These are phyloP conservation scores for Avena eriantha DNA, from an alignment of 176 grass and related monocot genomes.

Conservation along the genomic window DNA sequence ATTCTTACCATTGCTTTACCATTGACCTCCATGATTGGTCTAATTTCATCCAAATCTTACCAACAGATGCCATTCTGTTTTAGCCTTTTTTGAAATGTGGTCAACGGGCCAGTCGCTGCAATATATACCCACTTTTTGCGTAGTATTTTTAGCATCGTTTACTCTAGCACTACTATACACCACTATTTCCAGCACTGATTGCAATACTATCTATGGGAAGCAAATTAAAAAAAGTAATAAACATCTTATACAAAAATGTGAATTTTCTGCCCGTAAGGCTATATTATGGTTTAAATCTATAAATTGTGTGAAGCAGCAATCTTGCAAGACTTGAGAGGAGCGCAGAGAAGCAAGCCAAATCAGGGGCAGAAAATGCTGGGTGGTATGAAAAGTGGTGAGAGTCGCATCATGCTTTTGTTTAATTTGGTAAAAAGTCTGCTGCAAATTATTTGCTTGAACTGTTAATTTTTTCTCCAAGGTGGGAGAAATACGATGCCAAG, in stretches of 20 bases:
- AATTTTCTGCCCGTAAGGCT: neutral
- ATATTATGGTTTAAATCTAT: slow-evolving; percentile 20
- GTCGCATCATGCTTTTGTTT: slow-evolving; percentile 17
- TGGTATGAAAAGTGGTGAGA: slow-evolving; percentile 99
- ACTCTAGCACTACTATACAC: neutral
- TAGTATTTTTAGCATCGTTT: neutral
- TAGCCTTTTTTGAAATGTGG: no score
- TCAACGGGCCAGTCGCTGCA: neutral
- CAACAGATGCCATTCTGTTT: no score
- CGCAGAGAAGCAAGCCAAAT: slow-evolving; percentile 97
- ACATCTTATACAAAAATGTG: neutral
- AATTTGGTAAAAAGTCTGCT: slow-evolving; percentile 29
- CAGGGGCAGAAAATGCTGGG: slow-evolving; percentile 82
- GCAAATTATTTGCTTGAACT: slow-evolving; percentile 5
- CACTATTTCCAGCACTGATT: neutral
- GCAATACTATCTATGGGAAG: neutral
- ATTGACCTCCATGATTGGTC: no score
- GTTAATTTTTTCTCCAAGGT: slow-evolving; percentile 59
- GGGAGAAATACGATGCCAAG: slow-evolving; percentile 99
- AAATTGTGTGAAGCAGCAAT: slow-evolving; percentile 59
- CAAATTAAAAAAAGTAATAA: neutral
- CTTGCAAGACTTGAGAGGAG: slow-evolving; percentile 96
- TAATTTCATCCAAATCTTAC: no score
- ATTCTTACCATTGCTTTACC: no score
- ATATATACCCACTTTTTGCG: neutral